Evolutionary conservation across 169 alveolate species (phyloP).

Genomic region (Blepharisma undulans): DNA sequence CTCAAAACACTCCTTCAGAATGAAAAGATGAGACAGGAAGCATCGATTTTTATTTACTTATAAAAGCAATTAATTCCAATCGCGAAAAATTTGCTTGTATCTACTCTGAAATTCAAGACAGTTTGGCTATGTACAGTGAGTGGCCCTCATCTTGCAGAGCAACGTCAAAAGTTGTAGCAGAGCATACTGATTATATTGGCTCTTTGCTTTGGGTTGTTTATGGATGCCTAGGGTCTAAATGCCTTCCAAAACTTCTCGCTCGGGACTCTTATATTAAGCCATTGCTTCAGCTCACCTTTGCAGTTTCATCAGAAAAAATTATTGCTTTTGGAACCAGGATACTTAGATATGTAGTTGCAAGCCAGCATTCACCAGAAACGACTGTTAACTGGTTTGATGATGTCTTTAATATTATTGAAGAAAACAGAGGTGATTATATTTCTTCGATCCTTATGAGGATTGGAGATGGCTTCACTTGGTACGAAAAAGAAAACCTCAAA

Average conservation of each 20-base stretch:
- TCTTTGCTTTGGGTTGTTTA: slow-evolving; percentile 24
- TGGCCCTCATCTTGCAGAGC: no score
- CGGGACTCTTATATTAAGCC: background rate
- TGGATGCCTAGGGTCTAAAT: slow-evolving; percentile 25
- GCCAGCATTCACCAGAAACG: slow-evolving; percentile 25
- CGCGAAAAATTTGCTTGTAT: background rate
- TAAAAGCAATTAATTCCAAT: background rate
- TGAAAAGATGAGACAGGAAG: background rate
- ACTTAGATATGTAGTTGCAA: background rate
- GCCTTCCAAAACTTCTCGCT: background rate
- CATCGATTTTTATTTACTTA: background rate
- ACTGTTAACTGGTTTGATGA: background rate
- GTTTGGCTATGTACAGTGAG: no score
- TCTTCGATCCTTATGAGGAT: background rate
- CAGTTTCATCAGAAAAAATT: slow-evolving; percentile 1
- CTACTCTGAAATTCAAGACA: no score
- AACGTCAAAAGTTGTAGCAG: no score
- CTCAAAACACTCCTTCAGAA: background rate
- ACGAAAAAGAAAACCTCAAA: background rate
- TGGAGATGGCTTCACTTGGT: background rate
- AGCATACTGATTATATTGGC: background rate
- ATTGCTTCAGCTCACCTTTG: background rate
- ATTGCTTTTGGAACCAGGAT: slow-evolving; percentile 1
- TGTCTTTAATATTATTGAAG: no score
- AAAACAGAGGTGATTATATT: background rate